Base-by-base conservation (phyloP, 352 stramenopile genomes). In the Globisporangium carolinianum region DNA sequence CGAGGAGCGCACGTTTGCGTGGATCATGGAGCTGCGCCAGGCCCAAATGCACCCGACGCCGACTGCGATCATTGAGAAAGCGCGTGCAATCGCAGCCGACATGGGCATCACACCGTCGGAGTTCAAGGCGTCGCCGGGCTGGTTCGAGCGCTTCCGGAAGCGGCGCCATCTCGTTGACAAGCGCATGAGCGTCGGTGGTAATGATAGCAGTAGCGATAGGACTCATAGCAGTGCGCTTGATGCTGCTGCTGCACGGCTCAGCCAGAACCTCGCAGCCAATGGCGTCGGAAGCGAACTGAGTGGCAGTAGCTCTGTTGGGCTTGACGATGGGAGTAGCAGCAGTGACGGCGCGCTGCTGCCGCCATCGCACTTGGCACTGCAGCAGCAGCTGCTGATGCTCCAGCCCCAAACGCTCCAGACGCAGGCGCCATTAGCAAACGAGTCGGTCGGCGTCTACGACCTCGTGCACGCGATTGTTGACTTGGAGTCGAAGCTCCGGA, bases 91-190 rank as follows among this genome's bases (percentile, higher is more conserved):
- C 15, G 59, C 59, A 6, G 32, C 15, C 10, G 48, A 55, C 6
- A n/a, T 65, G 45, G 53, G 59, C n/a, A 65, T 65, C 38, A 11
- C 59, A 5, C 45, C 52, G 12, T 35, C 47, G 12, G 53, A 45
- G 8, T 65, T 65, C 36, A 65, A 65, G 18, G 59, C 41, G 4
- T 60, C 59, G 4, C 37, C 59, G 1, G 59, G 53, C 8, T 65
- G 53, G 59, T 53, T 65, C 17, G 59, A 65, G 47, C 52, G 53
- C 9, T 65, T 65, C 47, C 58, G 58, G 9, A 58, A 57, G 37
- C 50, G 58, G 6, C 42, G 51, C 14, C 58, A 36, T 9, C 45
- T 63, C 35, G 52, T 47, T 4, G 58, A 63, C 51, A 53, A 41
- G 36, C 58, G 58, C 15, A 36, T 58, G 51, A 63, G 51, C 45